Evolutionary conservation across 2,329 filamentous ascomycete species (phyloP).

Genomic region (Aspergillus sp.): DNA sequence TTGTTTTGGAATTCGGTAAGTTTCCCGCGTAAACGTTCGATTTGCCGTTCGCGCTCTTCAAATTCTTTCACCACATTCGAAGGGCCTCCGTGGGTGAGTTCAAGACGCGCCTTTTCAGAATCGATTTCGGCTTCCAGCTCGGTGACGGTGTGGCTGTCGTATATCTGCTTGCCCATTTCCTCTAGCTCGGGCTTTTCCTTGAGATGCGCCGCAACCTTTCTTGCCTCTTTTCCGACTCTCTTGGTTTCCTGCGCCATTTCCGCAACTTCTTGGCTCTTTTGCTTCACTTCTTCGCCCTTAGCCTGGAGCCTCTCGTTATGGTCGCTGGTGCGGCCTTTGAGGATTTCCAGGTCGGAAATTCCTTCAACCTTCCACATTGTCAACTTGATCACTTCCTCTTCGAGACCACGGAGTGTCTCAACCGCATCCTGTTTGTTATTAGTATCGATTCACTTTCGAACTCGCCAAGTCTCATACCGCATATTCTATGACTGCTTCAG

Average conservation of each 20-base stretch:
- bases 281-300: slow-evolving; percentile 42
- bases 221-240: slow-evolving; percentile 18
- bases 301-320: slow-evolving; percentile 52
- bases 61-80: slow-evolving; percentile 74
- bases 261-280: slow-evolving; percentile 38
- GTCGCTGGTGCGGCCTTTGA: slow-evolving; percentile 65
- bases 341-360: slow-evolving; percentile 69
- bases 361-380: slow-evolving; percentile 76
- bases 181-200: slow-evolving; percentile 24
- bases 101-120: slow-evolving; percentile 71
- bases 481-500: slow-evolving; percentile 56
- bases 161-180: slow-evolving; percentile 46
- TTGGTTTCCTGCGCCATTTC: slow-evolving; percentile 21
- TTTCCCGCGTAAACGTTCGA: slow-evolving; percentile 64
- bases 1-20: slow-evolving; percentile 56
- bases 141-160: slow-evolving; percentile 56
- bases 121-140: slow-evolving; percentile 72
- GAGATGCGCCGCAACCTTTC: slow-evolving; percentile 14
- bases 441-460: slow-evolving; percentile 1
- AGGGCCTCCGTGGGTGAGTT: slow-evolving; percentile 76
- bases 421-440: slow-evolving; percentile 53
- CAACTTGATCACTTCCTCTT: slow-evolving; percentile 66
- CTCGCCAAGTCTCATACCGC: slow-evolving; percentile 43
- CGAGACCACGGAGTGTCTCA: slow-evolving; percentile 59
- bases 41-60: slow-evolving; percentile 68